Base-by-base conservation (phyloP, 2,329 filamentous ascomycete species). In the Sordariomycetes sp. region DNA sequence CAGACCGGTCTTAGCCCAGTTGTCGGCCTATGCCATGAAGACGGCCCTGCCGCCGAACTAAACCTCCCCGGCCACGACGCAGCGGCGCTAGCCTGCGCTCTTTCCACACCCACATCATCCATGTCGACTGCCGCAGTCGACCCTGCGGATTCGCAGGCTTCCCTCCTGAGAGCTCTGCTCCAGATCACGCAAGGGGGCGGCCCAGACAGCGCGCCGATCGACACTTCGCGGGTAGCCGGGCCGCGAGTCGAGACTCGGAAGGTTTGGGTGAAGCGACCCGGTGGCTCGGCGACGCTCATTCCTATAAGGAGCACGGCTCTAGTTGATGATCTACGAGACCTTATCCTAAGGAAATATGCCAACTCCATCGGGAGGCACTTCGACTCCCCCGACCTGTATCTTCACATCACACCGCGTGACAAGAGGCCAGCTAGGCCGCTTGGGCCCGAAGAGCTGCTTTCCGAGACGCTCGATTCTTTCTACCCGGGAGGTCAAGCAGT, bases 251-350 rank as follows among this genome's bases (percentile, higher is more conserved):
- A 81, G 62, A 82, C 79, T 59, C 81, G 89, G 68, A 96, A 95
- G 77, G 85, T 97, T 64, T 99, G 94, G 94, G 92, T 97, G 67
- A 94, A 87, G 75, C 81, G 92, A 65, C 87, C 88, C 22, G 81
- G 86, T 62, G 88, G 85, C 59, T 96, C 92, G 58, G 84, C 92
- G 45, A 99, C 94, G 15, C 77, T 94, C 65, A 86, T 99, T 57
- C 84, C 86, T 60, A 87, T 95, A 64, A 79, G 83, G 63, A 88
- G 95, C 65, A 90, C 95, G 65, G 90, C 96, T 66, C 74, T 97
- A 64, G 91, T 97, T 58, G 94, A 99, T 69, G 92, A 96, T 71
- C 86, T 96, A 60, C 87, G 92, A 64, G 94, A 96, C 64, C 83
- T 90, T 76, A 94, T 97, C 58, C 75, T 97, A 64, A 84, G 83